Base-by-base conservation (phyloP, 371 early-diverging fungal genomes). In the Paraphysoderma sedebokerense region DNA sequence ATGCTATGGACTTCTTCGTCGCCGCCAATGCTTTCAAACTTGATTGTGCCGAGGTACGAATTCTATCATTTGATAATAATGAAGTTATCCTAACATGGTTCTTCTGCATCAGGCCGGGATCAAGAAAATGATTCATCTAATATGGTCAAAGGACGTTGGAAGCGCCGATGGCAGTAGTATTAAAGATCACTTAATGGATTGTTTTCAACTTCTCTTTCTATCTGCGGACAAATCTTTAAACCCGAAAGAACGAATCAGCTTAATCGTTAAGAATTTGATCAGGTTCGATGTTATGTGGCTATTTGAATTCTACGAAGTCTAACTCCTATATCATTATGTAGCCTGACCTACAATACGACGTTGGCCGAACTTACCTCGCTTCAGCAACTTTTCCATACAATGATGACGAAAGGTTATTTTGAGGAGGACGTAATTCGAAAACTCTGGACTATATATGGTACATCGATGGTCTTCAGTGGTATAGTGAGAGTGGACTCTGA, bases 1-100 rank as follows among this genome's bases (percentile, higher is more conserved):
- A 92, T 48, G 78, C 83, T 1, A 97, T 97, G 83, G 82, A 85
- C 39, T 93, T 92, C 49, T 80, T 95, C 48, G 90, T 88, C 0
- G 67, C 68, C 2, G 81, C 88, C 1, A 72, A 83, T 56, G 68
- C 76, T 20, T 91, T 80, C 57, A 81, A 85, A 48, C 69, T 97
- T 54, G 83, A 82, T 24, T 66, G 65, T 1, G 86, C 92, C 8
- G 55, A 63, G 34, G 81, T 79, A 68, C 59, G 70, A 47, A 0
- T 7, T 24, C 7, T 20, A 23, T 11, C 12, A 15, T 45, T 27
- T 24, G 29, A 30, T 20, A 2, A n/a, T 28, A 19, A 15, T 17
- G 39, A 40, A 20, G 40, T 13, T 46, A 12, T 20, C 30, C 32
- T 11, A 27, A 36, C 23, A 46, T 38, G 24, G 34, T 49, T 3